Evolutionary conservation across 352 stramenopile genomes (phyloP).

Genomic region (Peronospora farinosa): DNA sequence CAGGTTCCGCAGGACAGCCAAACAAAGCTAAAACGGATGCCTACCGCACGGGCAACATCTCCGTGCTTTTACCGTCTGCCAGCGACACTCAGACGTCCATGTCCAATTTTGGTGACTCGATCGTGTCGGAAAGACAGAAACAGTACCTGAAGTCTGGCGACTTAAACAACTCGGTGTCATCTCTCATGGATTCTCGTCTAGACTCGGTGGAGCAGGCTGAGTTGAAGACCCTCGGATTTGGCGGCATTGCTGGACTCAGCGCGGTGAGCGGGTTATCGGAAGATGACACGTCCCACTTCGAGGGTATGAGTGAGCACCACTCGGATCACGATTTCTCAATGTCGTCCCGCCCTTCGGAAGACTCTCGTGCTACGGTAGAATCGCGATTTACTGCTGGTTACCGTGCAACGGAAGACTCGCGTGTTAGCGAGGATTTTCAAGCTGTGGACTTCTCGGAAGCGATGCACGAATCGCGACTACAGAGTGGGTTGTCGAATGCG

Average conservation of each 20-base stretch:
- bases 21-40: conserved; percentile 21
- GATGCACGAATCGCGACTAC: conserved; percentile 33
- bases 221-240: conserved; percentile 25
- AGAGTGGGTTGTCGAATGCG: conserved; percentile 53
- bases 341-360: conserved; percentile 28
- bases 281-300: conserved; percentile 20
- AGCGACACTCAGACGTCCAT: conserved; percentile 36
- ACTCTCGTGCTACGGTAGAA: conserved; percentile 18
- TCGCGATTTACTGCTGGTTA: conserved; percentile 25
- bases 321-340: conserved; percentile 41
- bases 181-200: conserved; percentile 32
- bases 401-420: conserved; percentile 22
- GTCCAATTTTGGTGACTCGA: conserved; percentile 52
- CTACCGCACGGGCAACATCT: conserved; percentile 35
- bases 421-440: conserved; percentile 20
- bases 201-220: conserved; percentile 34
- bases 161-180: conserved; percentile 46
- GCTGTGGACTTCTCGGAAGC: conserved; percentile 41
- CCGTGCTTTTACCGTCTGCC: conserved; percentile 40
- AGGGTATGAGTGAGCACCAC: conserved; percentile 22
- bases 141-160: conserved; percentile 39
- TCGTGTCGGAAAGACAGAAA: conserved; percentile 35
- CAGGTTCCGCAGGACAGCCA: conserved; percentile 6
- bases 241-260: conserved; percentile 37
- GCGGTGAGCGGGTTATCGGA: conserved; percentile 34